Base-by-base conservation (phyloP, 805 yeast genomes). In the Metschnikowia noctiluminum region DNA sequence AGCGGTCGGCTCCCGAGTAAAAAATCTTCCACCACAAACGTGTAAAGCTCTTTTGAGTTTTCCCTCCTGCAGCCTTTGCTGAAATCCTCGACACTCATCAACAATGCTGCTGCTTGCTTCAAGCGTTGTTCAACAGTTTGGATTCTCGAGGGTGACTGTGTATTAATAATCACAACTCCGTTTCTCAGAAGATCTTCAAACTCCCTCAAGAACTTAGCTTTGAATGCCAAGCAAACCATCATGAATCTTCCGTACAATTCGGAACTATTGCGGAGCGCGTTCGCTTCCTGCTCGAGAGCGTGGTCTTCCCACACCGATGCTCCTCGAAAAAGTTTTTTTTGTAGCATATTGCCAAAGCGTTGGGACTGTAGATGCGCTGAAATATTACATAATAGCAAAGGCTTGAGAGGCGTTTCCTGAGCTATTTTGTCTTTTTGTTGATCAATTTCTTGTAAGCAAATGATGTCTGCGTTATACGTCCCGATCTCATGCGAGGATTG, bases 11-110 rank as follows among this genome's bases (percentile, higher is more conserved):
- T 10, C 37, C 27, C 3, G 44, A 28, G n/a, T 45, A 36, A 38
- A 38, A 45, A 45, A 16, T 45, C 49, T 11, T 44, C 49, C 14
- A 41, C 40, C 27, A 45, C 31, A 30, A 45, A 45, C 2, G 35
- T 32, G 28, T 45, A 45, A 21, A 28, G 38, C 9, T 21, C 21
- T 4, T 12, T 38, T 14, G 12, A 32, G 6, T 7, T 30, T 8
- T 8, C 15, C 11, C 14, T 7, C 28, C 28, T 7, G 28, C 40
- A 38, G 11, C 11, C 8, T 27, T 37, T 11, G 6, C 31, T 21
- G 14, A 43, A 43, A 7, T 37, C 27, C 30, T 38, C 14, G 27
- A 45, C 28, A 15, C 16, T n/a, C 14, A 38, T 34, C 28, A 45
- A 14, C 16, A 45, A 42, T 11, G 27, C 35, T 5, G 43, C 38